Conservation (phyloP, 129 eudicot genomes). For the Arctium lappa region DNA sequence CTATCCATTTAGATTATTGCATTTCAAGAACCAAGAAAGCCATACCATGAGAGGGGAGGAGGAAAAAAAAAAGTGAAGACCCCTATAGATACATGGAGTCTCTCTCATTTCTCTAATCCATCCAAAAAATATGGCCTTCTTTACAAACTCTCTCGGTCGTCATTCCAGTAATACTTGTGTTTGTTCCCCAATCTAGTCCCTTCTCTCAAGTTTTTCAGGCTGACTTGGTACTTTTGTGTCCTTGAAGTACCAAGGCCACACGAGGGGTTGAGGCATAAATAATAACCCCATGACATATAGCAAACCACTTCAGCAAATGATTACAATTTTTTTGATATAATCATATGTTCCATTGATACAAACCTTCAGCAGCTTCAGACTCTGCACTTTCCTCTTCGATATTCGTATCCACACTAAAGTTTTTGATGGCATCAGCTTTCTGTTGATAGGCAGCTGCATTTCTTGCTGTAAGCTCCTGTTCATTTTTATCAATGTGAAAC, state of each 20-base stretch:
- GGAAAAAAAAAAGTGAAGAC: too few species aligned
- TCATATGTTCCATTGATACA: constrained; percentile 8
- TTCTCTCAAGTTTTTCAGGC: too few species aligned
- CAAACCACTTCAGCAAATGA: neutral
- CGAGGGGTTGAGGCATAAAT: neutral
- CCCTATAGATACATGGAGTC: too few species aligned
- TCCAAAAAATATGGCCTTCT: too few species aligned
- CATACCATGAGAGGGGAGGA: too few species aligned
- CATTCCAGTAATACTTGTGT: too few species aligned
- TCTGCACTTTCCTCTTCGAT: constrained; percentile 44
- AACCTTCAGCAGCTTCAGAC: constrained; percentile 62
- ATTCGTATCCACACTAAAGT: constrained; percentile 29
- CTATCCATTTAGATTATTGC: too few species aligned
- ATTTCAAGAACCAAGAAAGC: too few species aligned
- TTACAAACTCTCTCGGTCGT: too few species aligned
- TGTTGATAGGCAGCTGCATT: constrained; percentile 85
- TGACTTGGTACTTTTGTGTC: neutral
- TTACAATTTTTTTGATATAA: neutral
- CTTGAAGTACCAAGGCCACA: neutral
- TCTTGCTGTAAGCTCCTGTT: constrained; percentile 76
- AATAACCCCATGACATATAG: neutral
- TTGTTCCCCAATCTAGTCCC: too few species aligned
- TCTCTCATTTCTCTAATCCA: too few species aligned
- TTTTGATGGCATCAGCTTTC: constrained; percentile 55
- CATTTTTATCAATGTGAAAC: constrained; percentile 79